phyloP scores from a whole-genome alignment of 108 stramenopile genomes.

The Skeletonema marinoi region DNA sequence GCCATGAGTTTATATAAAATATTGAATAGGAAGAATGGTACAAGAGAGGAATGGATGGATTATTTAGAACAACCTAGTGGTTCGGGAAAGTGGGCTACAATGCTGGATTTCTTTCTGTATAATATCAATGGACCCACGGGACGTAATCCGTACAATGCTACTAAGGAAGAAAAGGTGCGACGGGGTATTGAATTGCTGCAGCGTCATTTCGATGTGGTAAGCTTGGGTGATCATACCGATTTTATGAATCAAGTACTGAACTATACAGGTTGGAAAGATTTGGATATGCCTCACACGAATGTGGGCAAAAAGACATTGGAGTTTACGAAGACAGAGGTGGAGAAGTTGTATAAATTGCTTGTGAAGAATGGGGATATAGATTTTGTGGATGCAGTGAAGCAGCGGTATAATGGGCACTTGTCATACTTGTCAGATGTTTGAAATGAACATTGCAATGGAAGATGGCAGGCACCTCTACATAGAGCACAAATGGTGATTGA shows the following conservation, averaged over 20 bases:
- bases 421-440: not conserved
- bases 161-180: conserved; percentile 12
- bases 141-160: conserved; percentile 19
- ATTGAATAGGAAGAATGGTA: conserved; percentile 14
- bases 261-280: not conserved
- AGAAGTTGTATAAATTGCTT: conserved; percentile 6
- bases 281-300: not conserved
- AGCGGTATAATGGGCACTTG: not conserved
- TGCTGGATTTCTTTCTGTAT: not conserved
- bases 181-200: conserved; percentile 22
- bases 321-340: conserved; percentile 18
- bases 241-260: conserved; percentile 4
- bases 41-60: conserved; percentile 31
- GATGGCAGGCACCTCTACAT: too few species aligned
- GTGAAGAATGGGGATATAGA: conserved; percentile 13
- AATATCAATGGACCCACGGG: not conserved
- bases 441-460: too few species aligned
- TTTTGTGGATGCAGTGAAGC: conserved; percentile 14
- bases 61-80: conserved; percentile 19
- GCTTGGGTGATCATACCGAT: conserved; percentile 4
- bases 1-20: conserved; percentile 43
- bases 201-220: conserved; percentile 32
- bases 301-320: not conserved
- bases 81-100: conserved; percentile 7
- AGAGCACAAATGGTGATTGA: too few species aligned